Percentiles rank a stretch among this genome's conserved stretches.
These are phyloP conservation scores for Wickerhamiella dianesei DNA, from an alignment of 805 yeast genomes.

Conservation along the genomic window DNA sequence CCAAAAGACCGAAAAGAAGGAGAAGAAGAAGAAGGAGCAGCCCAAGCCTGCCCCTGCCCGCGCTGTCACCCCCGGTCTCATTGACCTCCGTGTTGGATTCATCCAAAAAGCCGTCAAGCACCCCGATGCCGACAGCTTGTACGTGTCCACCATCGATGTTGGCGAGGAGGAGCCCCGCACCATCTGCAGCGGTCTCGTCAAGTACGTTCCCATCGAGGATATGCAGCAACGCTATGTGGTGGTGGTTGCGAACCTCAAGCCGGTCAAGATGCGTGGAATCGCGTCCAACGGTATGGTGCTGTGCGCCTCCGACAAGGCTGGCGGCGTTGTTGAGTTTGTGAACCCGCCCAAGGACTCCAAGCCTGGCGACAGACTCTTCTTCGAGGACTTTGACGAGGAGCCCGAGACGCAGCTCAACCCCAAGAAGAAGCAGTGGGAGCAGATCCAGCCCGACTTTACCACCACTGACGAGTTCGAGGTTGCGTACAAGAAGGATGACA, in stretches of 20 bases:
- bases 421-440: conserved; percentile 96
- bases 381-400: conserved; percentile 75
- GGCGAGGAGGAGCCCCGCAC: conserved; percentile 98
- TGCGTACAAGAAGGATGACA: conserved; percentile 63
- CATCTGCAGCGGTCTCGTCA: conserved; percentile 92
- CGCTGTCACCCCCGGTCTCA: conserved; percentile 47
- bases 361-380: conserved; percentile 94
- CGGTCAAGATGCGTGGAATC: conserved; percentile 95
- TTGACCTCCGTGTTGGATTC: conserved; percentile 91
- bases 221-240: conserved; percentile 91
- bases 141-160: conserved; percentile 90
- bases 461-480: conserved; percentile 68
- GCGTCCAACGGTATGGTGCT: conserved; percentile 93
- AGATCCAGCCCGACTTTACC: conserved; percentile 79
- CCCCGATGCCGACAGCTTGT: conserved; percentile 94
- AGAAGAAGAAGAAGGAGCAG: conserved; percentile 38
- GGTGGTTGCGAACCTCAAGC: conserved; percentile 90
- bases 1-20: conserved; percentile 24
- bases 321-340: conserved; percentile 69
- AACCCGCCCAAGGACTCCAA: conserved; percentile 87
- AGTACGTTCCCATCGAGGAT: conserved; percentile 76
- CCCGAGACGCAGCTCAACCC: conserved; percentile 93
- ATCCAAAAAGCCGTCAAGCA: conserved; percentile 93
- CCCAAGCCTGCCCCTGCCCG: conserved; percentile 36
- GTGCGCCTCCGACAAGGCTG: conserved; percentile 57